These are phyloP conservation scores for Ceratocystis cubensis DNA, from an alignment of 2,329 filamentous ascomycete species.

Conservation along the genomic window DNA sequence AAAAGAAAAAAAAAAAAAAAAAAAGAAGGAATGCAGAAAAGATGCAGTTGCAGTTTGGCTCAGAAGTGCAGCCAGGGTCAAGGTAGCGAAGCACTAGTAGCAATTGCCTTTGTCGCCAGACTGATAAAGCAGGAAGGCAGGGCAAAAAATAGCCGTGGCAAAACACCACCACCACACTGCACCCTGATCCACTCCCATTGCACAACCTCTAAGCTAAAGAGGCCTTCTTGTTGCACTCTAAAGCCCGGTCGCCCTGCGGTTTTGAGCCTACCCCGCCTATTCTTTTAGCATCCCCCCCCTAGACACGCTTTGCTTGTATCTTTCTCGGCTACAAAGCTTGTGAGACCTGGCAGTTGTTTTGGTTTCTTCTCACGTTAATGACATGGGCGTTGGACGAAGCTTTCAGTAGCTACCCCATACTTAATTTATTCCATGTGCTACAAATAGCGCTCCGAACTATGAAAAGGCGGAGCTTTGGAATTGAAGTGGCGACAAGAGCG, in stretches of 20 bases:
- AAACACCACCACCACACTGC: background rate
- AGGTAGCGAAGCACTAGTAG: background rate
- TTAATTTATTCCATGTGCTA: background rate
- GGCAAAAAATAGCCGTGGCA: background rate
- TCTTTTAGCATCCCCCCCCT: background rate
- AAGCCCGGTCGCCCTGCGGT: background rate
- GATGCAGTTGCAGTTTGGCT: background rate
- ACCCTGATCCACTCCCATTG: background rate
- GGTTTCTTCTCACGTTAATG: background rate
- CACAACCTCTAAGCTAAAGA: background rate
- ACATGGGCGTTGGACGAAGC: conserved; percentile 4
- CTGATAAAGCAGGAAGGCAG: background rate
- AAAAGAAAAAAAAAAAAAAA: background rate
- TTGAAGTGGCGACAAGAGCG: conserved; percentile 4
- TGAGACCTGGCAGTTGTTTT: background rate
- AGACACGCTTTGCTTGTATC: too few species aligned
- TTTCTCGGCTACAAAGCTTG: background rate
- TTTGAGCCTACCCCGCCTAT: background rate
- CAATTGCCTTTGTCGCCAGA: background rate
- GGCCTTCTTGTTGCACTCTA: background rate
- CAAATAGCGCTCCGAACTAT: background rate
- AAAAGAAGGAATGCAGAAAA: background rate
- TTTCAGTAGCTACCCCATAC: background rate
- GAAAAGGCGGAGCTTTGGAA: background rate
- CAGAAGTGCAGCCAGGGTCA: background rate